Evolutionary conservation across 768 basidiomycete species (phyloP).

Genomic region (Leccinum variicolor): DNA sequence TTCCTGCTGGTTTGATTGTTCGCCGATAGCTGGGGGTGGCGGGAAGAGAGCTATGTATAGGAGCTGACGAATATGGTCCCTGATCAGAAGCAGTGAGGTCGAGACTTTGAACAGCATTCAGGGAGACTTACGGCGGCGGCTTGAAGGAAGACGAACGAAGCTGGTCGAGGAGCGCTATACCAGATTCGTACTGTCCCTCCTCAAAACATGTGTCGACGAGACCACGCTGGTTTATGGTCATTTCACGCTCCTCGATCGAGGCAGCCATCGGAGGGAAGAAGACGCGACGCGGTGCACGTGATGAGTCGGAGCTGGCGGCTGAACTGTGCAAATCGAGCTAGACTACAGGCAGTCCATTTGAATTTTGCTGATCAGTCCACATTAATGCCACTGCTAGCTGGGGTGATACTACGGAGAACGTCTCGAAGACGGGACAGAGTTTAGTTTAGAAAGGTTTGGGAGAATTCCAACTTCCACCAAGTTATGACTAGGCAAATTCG

Average conservation of each 20-base stretch:
- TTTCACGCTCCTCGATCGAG: conserved; percentile 36
- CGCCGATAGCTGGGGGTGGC: conserved; percentile 24
- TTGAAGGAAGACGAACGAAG: conserved; percentile 54
- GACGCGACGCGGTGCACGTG: conserved; percentile 24
- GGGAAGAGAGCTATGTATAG: conserved; percentile 71
- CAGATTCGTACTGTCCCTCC: conserved; percentile 72
- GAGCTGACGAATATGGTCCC: conserved; percentile 63
- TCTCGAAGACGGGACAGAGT: neutral
- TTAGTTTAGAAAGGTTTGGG: too few species aligned
- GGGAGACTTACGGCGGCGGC: conserved; percentile 52
- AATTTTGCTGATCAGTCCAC: neutral
- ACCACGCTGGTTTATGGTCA: conserved; percentile 46
- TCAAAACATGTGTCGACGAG: conserved; percentile 74
- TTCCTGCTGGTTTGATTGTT: conserved; percentile 18
- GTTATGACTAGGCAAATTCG: neutral
- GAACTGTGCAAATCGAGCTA: neutral
- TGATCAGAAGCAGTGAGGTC: conserved; percentile 25
- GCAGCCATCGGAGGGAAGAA: conserved; percentile 6
- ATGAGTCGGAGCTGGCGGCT: neutral
- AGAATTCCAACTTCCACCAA: neutral
- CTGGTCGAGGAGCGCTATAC: conserved; percentile 59
- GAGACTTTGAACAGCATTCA: conserved; percentile 8
- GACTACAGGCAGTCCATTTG: neutral
- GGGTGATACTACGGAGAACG: neutral
- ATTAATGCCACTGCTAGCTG: neutral